Evolutionary conservation across 371 early-diverging fungal genomes (phyloP), one percentile per base, ranked within the genome.

Genomic region (Mortierella sp.): DNA sequence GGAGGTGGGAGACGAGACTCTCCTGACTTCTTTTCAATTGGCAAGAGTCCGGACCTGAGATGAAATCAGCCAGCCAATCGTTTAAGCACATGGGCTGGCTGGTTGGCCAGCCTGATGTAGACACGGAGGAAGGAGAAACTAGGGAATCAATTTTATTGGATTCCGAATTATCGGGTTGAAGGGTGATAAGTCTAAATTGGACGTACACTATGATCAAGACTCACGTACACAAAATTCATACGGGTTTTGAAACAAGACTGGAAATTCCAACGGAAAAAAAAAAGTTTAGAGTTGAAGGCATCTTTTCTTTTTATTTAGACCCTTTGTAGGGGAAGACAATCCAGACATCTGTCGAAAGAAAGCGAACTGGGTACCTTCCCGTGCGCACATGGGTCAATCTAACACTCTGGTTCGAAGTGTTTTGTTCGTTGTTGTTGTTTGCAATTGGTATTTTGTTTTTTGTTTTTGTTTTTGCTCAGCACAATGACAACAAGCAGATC

Each of bases 341-440:
- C 48, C 48, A 48, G 48, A 53, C 19, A 34, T 19, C 5, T 19
- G 34, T 9, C 31, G 37, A 37, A 29, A 14, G 5, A 13, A 13
- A 26, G 55, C 58, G 8, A 58, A 58, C 61, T 22, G 61, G 61
- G 61, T 58, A 22, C 34, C 61, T 58, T 66, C 66, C 43, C 45
- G 31, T 22, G 8, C 19, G 34, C 45, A 43, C 43, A 39, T 43
- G 66, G 45, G 34, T 34, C 8, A 66, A 4, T 24, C 31, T 34
- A 10, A 24, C 66, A 45, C 19, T 45, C n/a, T 66, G 16, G 61
- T 58, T 22, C 19, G 61, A 34, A 34, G 61, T 34, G 9, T 6
- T 29, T 55, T 19, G 19, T 29, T 14, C 31, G 22, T 31, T 34
- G 24, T 45, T 45, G 2, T n/a, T n/a, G n/a, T n/a, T n/a, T n/a